A percentile compares a stretch with the other conserved stretches of the same genome.
These are phyloP conservation scores for Corrigiola litoralis DNA, from an alignment of 179 eudicot species.

Conservation along the genomic window DNA sequence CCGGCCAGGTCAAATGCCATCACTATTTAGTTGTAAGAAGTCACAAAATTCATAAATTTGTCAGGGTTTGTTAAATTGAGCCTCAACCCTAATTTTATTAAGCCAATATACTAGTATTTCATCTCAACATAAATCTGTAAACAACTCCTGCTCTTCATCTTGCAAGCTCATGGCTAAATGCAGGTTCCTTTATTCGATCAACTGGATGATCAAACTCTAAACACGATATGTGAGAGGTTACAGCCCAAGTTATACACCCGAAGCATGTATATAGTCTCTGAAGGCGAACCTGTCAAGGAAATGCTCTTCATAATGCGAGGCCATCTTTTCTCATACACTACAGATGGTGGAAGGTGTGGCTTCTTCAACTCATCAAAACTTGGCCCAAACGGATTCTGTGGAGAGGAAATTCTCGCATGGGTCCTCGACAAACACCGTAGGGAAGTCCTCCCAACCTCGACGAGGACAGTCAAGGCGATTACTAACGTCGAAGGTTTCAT, in stretches of 20 bases:
- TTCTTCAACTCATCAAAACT: conserved; percentile 33
- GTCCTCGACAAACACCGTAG: conserved; percentile 26
- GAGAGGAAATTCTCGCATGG: conserved; percentile 45
- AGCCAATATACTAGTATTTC: too few relatives aligned
- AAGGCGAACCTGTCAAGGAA: conserved; percentile 34
- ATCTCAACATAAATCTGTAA: not conserved
- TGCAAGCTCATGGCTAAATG: not conserved
- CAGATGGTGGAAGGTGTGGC: conserved; percentile 39
- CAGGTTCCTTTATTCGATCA: conserved; percentile 44
- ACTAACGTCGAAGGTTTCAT: conserved; percentile 37
- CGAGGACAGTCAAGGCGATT: conserved; percentile 32
- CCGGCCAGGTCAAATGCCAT: not conserved
- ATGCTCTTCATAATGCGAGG: conserved; percentile 45
- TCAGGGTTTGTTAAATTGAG: too few relatives aligned
- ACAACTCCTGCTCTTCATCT: not conserved
- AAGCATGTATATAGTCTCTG: conserved; percentile 27
- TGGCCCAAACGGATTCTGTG: conserved; percentile 41
- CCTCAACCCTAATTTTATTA: too few relatives aligned
- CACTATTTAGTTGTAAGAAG: not conserved
- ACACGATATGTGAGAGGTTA: conserved; percentile 40
- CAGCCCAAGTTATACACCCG: conserved; percentile 31
- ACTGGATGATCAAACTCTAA: conserved; percentile 37
- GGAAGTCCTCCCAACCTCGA: conserved; percentile 27
- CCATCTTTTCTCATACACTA: conserved; percentile 32
- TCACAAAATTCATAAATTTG: too few relatives aligned